These are phyloP conservation scores for Blastocystis sp. DNA, from an alignment of 352 stramenopile genomes.

Conservation along the genomic window DNA sequence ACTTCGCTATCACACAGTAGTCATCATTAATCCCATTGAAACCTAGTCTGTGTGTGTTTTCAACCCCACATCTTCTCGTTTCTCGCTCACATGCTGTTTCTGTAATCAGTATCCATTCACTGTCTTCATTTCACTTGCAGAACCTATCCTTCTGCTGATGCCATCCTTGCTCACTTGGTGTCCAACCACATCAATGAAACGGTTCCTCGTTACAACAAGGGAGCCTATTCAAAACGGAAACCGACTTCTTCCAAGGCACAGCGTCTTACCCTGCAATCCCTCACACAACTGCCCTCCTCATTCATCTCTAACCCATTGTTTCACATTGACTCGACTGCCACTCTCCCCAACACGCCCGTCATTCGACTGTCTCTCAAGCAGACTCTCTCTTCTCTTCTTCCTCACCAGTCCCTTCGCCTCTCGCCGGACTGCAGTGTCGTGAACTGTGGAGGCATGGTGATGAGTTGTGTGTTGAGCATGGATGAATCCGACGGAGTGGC, in stretches of 20 bases:
- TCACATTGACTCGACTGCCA: neutral
- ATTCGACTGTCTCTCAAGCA: neutral
- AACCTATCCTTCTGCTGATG: neutral
- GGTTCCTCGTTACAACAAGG: conserved; percentile 35
- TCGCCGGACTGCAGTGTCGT: neutral
- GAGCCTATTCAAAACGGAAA: conserved; percentile 16
- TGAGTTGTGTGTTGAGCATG: conserved; percentile 4
- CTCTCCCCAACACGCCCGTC: neutral
- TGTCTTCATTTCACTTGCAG: neutral
- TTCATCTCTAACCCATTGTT: neutral
- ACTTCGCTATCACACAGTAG: conserved; percentile 62
- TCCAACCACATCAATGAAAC: neutral
- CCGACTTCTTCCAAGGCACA: neutral
- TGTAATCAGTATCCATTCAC: conserved; percentile 19
- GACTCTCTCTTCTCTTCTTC: neutral
- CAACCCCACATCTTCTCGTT: conserved; percentile 44
- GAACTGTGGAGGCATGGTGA: conserved; percentile 34
- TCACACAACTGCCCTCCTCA: neutral
- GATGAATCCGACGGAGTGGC: neutral
- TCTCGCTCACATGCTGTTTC: conserved; percentile 58
- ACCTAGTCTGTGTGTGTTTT: conserved; percentile 44
- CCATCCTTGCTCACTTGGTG: conserved; percentile 19
- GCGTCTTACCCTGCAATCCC: neutral
- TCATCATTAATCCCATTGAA: neutral
- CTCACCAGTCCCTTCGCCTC: neutral